Evolutionary conservation across 805 yeast genomes (phyloP).

Genomic region (Wickerhamomyces alni): DNA sequence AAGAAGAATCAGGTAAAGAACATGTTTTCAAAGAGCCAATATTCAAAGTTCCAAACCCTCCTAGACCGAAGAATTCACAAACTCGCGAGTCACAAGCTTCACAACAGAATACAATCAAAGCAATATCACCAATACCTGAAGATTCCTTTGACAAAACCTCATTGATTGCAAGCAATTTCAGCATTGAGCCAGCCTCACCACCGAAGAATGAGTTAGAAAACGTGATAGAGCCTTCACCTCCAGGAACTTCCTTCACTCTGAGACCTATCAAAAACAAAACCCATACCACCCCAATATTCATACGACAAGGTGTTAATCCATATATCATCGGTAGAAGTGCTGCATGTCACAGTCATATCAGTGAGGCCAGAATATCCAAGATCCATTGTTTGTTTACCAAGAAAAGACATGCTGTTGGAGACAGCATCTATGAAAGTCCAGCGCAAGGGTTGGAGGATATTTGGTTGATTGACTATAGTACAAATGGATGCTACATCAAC

Average conservation of each 20-base stretch:
- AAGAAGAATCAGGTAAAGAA: conserved; percentile 9
- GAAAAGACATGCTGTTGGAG: conserved; percentile 55
- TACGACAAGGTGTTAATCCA: conserved; percentile 64
- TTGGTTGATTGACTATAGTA: conserved; percentile 75
- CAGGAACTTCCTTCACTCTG: conserved; percentile 60
- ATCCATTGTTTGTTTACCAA: conserved; percentile 69
- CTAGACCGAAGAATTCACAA: conserved; percentile 2
- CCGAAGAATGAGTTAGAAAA: no score
- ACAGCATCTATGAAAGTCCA: conserved; percentile 58
- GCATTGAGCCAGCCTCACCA: no score
- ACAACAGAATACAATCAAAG: conserved; percentile 4
- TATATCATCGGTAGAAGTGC: conserved; percentile 71
- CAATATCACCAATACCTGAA: conserved; percentile 4
- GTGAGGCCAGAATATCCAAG: conserved; percentile 77
- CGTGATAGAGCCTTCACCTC: conserved; percentile 28
- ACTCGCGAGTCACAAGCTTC: conserved; percentile 2
- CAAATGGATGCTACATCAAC: conserved; percentile 76
- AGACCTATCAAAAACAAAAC: conserved; percentile 44
- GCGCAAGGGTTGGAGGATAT: conserved; percentile 69
- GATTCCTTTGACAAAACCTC: conserved; percentile 20
- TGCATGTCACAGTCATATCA: conserved; percentile 52
- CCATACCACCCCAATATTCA: conserved; percentile 39
- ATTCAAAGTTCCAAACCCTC: conserved; percentile 19
- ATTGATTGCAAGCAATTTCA: conserved; percentile 6
- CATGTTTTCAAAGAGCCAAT: conserved; percentile 5